Base-by-base conservation (phyloP, 345 rosid species). In the Anastatica hierochuntica region DNA sequence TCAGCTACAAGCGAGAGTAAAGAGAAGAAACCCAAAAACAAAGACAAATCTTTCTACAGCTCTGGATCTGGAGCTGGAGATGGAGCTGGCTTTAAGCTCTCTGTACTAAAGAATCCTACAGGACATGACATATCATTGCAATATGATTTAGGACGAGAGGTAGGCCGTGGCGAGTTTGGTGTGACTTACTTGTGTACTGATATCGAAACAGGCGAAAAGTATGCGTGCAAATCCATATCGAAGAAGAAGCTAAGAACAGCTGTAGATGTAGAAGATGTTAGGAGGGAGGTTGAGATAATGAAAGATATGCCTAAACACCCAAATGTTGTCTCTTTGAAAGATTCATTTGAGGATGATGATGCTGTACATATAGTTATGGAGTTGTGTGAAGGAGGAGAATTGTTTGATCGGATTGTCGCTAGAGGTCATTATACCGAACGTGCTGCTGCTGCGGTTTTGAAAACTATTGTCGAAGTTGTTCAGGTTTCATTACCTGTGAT, bases 271-370 rank as follows among this genome's bases (percentile, higher is more conserved):
- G 36, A 31, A 16, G 97, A 92, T 68, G 99, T 94, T 46, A 80
- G 95, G 66, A 85, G 97, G 67, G 99, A 94, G 55, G 99, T 80
- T 43, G 89, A 82, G 79, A 94, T 94, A 52, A 94, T 94, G 99
- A 87, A 75, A 67, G 92, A 79, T 72, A 56, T 90, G 77, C 96
- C 96, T 20, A 30, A 44, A 34, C 96, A 90, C 60, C 77, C 92
- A 0, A 84, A 87, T 65, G 73, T 90, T 27, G 95, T 90, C 7
- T 64, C 82, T 33, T 67, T 90, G 62, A 90, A 79, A 41, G 89
- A 80, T 55, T 80, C 92, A 45, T 90, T 77, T 27, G 98, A 90
- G 70, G 98, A 90, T 69, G 92, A 87, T 24, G 51, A 53, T 69
- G 90, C 96, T 13, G 98, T 90, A 5, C 96, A 90, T 69, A 66